These are phyloP conservation scores for Exophiala viscosa DNA, from an alignment of 2,329 filamentous ascomycete genomes.

Conservation along the genomic window DNA sequence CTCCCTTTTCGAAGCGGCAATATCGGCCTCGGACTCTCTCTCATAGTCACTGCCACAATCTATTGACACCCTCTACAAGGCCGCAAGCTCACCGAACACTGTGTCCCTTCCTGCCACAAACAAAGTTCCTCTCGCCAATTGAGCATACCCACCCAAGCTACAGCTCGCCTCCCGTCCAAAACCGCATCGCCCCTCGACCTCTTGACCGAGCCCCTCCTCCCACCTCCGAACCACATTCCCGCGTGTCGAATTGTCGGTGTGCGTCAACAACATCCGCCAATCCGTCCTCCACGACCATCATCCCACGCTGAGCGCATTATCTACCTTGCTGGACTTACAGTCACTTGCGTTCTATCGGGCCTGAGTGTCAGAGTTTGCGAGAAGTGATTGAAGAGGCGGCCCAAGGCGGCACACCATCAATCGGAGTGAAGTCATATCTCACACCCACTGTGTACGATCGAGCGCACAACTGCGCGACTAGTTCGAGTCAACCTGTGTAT, in stretches of 20 bases:
- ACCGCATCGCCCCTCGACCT: background rate
- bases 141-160: too few relatives aligned
- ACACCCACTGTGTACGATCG: too few relatives aligned
- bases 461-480: background rate
- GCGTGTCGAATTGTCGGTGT: background rate
- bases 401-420: too few relatives aligned
- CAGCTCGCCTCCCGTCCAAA: background rate
- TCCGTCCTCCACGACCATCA: background rate
- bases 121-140: background rate
- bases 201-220: background rate
- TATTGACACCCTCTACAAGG: background rate
- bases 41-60: slow-evolving; percentile 5
- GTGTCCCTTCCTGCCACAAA: background rate
- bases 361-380: too few relatives aligned
- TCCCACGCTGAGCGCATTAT: background rate
- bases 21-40: background rate
- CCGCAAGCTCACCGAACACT: slow-evolving; percentile 7
- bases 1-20: background rate
- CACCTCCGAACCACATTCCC: slow-evolving; percentile 2
- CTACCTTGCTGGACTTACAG: too few relatives aligned
- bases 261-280: background rate
- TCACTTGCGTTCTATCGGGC: too few relatives aligned
- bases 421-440: too few relatives aligned
- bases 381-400: too few relatives aligned
- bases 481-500: background rate